Percentiles rank a stretch among this genome's conserved stretches.
Evolutionary conservation across 2,329 filamentous ascomycete genomes (phyloP).

Genomic region (Orbilia javanica): DNA sequence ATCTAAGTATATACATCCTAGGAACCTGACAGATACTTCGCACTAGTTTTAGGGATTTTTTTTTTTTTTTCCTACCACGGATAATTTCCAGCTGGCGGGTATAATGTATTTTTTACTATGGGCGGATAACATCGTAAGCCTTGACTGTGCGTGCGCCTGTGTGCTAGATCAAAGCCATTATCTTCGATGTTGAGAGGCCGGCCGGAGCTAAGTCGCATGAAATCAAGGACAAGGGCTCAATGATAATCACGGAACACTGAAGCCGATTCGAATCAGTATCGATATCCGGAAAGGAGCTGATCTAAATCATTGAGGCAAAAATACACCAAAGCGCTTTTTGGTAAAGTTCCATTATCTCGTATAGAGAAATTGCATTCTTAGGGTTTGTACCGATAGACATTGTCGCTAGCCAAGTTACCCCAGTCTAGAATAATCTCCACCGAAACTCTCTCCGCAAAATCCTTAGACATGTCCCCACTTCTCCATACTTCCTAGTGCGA

Average conservation of each 20-base stretch:
- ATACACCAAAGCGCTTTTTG: background rate
- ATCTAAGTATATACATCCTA: conserved; percentile 29
- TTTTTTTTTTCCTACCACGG: background rate
- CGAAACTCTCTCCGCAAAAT: conserved; percentile 31
- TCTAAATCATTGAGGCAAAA: conserved; percentile 1
- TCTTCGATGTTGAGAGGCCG: background rate
- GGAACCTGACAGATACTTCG: conserved; percentile 20
- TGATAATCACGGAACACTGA: background rate
- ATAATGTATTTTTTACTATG: conserved; percentile 1
- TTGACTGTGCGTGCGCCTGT: background rate
- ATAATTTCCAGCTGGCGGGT: conserved; percentile 8
- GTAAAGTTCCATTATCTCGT: conserved; percentile 13
- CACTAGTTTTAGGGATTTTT: background rate
- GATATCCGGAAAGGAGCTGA: background rate
- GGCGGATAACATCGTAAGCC: background rate
- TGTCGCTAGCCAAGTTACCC: conserved; percentile 10
- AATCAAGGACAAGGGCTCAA: background rate
- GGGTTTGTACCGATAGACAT: conserved; percentile 9
- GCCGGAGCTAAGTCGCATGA: background rate
- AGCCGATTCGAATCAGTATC: background rate
- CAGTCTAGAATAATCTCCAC: conserved; percentile 30
- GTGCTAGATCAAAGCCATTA: background rate
- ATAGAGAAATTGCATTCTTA: conserved; percentile 20
- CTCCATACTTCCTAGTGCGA: conserved; percentile 8
- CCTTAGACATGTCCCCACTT: conserved; percentile 18